A percentile compares a stretch with the other conserved stretches of the same genome.
Evolutionary conservation across 83 land plant species (phyloP).

Genomic region (Larix sibirica): DNA sequence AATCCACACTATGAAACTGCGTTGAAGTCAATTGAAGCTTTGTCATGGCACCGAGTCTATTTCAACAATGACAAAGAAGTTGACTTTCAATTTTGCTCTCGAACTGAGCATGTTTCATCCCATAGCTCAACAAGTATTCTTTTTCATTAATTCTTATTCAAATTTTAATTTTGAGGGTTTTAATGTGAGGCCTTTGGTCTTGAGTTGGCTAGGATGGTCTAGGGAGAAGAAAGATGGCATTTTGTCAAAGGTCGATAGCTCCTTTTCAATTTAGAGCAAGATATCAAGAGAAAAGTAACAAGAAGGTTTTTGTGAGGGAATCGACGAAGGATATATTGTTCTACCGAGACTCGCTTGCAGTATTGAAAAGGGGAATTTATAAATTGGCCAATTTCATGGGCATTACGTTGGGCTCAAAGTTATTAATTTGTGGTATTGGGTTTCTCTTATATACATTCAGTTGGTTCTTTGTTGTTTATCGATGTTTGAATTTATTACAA

Average conservation of each 20-base stretch:
- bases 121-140: neutral
- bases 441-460: neutral
- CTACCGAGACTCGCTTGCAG: conserved; percentile 77
- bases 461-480: too few relatives aligned
- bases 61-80: too few relatives aligned
- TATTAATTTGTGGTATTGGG: conserved; percentile 12
- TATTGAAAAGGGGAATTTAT: conserved; percentile 90
- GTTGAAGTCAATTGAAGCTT: too few relatives aligned
- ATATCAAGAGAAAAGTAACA: neutral
- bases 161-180: neutral
- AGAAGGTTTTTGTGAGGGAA: conserved; percentile 47
- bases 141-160: too few relatives aligned
- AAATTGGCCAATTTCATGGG: conserved; percentile 95
- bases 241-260: neutral
- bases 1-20: too few relatives aligned
- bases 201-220: neutral
- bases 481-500: neutral
- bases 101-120: neutral
- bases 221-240: neutral
- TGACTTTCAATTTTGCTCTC: neutral
- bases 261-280: too few relatives aligned
- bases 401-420: conserved; percentile 96
- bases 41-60: neutral
- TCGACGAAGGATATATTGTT: conserved; percentile 81
- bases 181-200: neutral